Evolutionary conservation across 2,329 filamentous ascomycete genomes (phyloP).

Genomic region (Diaporthe velutina): DNA sequence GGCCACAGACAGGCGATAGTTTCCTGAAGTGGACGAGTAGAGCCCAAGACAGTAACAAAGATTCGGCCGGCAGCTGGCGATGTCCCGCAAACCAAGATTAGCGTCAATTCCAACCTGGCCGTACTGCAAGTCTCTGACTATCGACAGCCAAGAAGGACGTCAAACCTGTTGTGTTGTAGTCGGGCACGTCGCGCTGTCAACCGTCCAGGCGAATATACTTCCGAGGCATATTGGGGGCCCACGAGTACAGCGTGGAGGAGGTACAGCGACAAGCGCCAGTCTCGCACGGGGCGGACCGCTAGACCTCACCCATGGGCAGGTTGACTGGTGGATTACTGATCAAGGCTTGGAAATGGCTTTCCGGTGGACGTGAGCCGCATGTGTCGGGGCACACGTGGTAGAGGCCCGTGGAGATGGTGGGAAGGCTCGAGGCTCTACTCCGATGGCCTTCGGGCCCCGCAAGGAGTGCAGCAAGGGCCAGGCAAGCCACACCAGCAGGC

Average conservation of each 20-base stretch:
- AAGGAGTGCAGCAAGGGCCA: not conserved
- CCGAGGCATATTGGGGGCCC: not conserved
- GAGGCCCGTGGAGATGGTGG: not conserved
- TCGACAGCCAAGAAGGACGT: not conserved
- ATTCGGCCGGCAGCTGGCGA: not conserved
- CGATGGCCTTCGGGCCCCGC: conserved; percentile 23
- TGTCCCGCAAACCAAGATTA: not conserved
- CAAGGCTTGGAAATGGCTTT: conserved; percentile 1
- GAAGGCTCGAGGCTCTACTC: not conserved
- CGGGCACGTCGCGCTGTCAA: no score
- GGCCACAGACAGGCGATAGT: not conserved
- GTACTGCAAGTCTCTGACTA: no score
- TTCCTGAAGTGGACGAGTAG: conserved; percentile 2
- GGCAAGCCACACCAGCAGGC: conserved; percentile 18
- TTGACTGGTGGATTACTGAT: conserved; percentile 30
- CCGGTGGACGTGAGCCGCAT: conserved; percentile 6
- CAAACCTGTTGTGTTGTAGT: not conserved
- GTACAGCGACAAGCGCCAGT: not conserved
- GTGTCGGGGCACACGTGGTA: conserved; percentile 22
- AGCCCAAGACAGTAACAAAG: not conserved
- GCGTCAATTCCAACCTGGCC: no score
- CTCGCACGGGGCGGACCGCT: not conserved
- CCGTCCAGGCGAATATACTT: not conserved
- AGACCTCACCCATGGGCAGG: not conserved
- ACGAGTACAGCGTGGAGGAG: not conserved